Conservation (phyloP, 2,329 filamentous ascomycete genomes). For the Paecilomyces fulvus region DNA sequence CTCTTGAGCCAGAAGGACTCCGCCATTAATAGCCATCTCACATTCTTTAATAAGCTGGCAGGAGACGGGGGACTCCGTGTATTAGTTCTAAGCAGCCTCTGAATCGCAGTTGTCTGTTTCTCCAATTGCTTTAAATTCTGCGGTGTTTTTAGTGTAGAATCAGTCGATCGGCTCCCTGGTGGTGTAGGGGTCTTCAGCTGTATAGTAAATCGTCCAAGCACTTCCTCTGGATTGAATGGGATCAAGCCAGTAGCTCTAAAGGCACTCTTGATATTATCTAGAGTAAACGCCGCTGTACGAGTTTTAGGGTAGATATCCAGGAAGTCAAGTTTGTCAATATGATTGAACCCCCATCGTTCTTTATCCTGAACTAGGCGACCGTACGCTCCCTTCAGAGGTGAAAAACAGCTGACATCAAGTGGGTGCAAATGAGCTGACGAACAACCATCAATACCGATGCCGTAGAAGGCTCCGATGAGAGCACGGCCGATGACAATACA, state of each 20-base stretch:
- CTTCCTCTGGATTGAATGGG: conserved; percentile 20
- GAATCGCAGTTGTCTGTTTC: conserved; percentile 3
- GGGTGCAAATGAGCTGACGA: neutral
- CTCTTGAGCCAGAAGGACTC: too few species aligned
- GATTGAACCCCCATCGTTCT: neutral
- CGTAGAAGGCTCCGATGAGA: conserved; percentile 67
- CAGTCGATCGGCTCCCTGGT: neutral
- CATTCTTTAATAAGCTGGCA: too few species aligned
- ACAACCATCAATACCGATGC: conserved; percentile 60
- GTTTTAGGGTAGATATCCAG: neutral
- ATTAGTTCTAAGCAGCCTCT: neutral
- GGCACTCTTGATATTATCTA: conserved; percentile 11
- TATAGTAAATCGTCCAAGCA: conserved; percentile 10
- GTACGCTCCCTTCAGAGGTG: too few species aligned
- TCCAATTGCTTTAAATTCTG: conserved; percentile 6
- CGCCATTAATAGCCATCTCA: too few species aligned
- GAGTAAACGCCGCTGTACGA: neutral
- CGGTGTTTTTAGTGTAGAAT: conserved; percentile 6
- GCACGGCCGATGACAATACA: conserved; percentile 58
- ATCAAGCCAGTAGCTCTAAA: conserved; percentile 25
- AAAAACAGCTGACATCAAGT: too few species aligned
- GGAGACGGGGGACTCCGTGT: too few species aligned
- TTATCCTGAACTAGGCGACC: conserved; percentile 10
- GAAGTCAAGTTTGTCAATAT: neutral
- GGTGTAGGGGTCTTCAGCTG: conserved; percentile 1